A percentile compares a stretch with the other conserved stretches of the same genome.
phyloP scores from a whole-genome alignment of 2,329 filamentous ascomycete species.

The Ceratocystis colombiana region DNA sequence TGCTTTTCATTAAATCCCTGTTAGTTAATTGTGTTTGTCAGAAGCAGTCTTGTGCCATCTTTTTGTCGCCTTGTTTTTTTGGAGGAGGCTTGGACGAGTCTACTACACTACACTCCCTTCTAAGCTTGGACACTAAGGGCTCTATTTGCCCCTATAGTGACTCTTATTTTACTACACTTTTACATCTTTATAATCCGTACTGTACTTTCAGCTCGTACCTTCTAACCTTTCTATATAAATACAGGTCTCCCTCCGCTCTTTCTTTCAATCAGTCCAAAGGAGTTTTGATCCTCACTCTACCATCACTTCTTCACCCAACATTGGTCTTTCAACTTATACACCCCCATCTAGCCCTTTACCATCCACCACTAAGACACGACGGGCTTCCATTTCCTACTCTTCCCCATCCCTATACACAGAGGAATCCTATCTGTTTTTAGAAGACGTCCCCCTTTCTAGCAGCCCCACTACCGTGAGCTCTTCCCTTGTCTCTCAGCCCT shows the following conservation, averaged over 20 bases:
- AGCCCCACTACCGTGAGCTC: background rate
- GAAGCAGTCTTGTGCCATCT: too few species aligned
- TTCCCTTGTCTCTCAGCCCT: background rate
- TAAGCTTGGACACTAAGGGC: too few species aligned
- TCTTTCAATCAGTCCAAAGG: constrained; percentile 20
- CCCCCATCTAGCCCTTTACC: constrained; percentile 16
- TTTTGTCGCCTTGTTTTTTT: too few species aligned
- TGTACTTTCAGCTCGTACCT: background rate
- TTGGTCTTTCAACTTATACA: background rate
- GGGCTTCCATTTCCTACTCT: constrained; percentile 21
- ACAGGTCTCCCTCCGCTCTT: constrained; percentile 20
- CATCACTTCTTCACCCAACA: constrained; percentile 2
- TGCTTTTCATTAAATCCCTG: too few species aligned
- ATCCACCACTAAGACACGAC: constrained; percentile 9
- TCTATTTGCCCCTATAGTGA: background rate
- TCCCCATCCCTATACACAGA: constrained; percentile 1
- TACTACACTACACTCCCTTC: too few species aligned
- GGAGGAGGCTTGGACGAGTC: too few species aligned
- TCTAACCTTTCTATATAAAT: constrained; percentile 2
- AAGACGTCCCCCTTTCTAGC: constrained; percentile 10
- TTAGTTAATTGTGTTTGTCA: too few species aligned
- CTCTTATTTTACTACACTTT: background rate
- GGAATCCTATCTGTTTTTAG: background rate
- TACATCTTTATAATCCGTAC: too few species aligned
- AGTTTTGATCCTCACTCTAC: constrained; percentile 10